Conservation (phyloP, 2,329 filamentous ascomycete species). For the Epichloe scottii region DNA sequence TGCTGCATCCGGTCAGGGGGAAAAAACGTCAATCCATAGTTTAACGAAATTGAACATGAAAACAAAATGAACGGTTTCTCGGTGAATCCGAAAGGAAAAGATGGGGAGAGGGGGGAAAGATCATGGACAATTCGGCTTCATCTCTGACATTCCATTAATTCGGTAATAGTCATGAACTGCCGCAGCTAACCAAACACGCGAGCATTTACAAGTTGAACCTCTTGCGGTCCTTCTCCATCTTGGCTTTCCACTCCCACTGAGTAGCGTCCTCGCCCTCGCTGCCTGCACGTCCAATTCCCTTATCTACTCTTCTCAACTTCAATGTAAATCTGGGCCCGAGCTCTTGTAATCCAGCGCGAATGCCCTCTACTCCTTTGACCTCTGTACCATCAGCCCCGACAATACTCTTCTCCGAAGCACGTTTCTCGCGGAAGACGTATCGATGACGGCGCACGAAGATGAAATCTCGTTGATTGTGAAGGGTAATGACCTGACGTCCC, state of each 20-base stretch:
- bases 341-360: conserved; percentile 82
- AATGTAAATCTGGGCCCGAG: conserved; percentile 63
- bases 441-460: conserved; percentile 86
- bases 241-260: conserved; percentile 94
- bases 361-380: conserved; percentile 72
- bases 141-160: background rate
- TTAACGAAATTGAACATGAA: too few relatives aligned
- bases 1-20: too few relatives aligned
- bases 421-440: conserved; percentile 87
- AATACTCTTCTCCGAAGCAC: conserved; percentile 75
- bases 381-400: conserved; percentile 70
- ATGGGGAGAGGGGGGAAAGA: too few relatives aligned
- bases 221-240: conserved; percentile 88
- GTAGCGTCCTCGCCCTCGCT: conserved; percentile 61
- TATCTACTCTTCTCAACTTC: conserved; percentile 83
- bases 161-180: background rate
- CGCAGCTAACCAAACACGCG: too few relatives aligned
- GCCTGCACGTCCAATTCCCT: conserved; percentile 62
- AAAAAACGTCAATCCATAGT: too few relatives aligned
- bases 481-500: conserved; percentile 78
- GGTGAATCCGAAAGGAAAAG: too few relatives aligned
- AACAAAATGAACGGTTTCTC: too few relatives aligned
- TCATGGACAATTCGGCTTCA: background rate
- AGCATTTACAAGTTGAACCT: conserved; percentile 66
- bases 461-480: conserved; percentile 93